Base-by-base conservation (phyloP, 2,329 filamentous ascomycete species). In the Sporothrix phasma region DNA sequence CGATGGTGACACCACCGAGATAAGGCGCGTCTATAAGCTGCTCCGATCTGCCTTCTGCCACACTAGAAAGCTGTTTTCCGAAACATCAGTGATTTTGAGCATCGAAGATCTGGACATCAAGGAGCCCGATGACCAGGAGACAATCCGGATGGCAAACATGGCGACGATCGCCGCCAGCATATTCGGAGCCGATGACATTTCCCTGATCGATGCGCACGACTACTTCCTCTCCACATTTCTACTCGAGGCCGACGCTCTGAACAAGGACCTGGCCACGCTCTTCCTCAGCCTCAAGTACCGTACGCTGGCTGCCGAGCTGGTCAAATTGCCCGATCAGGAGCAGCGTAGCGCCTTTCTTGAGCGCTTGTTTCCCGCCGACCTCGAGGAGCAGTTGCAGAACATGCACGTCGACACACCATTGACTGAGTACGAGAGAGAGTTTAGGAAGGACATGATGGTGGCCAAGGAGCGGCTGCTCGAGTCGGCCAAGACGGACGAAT, bases 351-450 rank as follows among this genome's bases (percentile, higher is more conserved):
- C 31, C 1, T 75, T 80, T 19, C 71, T 87, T 17, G 79, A 80
- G 11, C 80, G 84, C 62, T 78, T 84, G 3, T 78, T 90, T 41
- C 77, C 81, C 6, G 75, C 80, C 8, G 77, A 87, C 4, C 73
- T 89, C 2, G 79, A 87, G 29, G 77, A 78, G 11, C 74, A 75
- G 51, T 69, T 82, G 54, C 76, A 66, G 67, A 74, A 67, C 71
- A 74, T 71, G 39, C 72, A 70, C 61, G 69, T 69, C 1, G 74
- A 84, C 11, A 31, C 49, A 3, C 63, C 68, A 0, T 29, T 70
- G 22, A 66, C 67, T 0, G 66, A 68, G 10, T 62, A 63, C 10
- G 68, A 70, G 59, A 62, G 61, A 7, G 61, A 49, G 17, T 69
- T 70, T 41, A 19, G 68, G 17, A 24, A 26, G 8, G 60, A 68